phyloP scores from a whole-genome alignment of 441 rosid genomes.

The Sinapis alba region DNA sequence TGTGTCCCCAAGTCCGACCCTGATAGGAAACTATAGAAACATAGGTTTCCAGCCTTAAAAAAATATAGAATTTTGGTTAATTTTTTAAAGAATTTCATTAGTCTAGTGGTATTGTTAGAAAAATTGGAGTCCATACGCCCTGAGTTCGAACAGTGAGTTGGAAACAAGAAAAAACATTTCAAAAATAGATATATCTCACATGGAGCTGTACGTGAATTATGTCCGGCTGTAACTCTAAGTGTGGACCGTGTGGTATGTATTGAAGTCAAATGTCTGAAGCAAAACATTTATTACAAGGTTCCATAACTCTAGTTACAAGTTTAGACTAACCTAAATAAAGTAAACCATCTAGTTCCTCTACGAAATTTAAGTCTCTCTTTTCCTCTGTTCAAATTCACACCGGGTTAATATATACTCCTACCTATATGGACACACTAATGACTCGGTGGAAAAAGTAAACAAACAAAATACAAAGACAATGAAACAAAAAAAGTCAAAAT shows the following conservation, averaged over 20 bases:
- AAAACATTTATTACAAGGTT: background rate
- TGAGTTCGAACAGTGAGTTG: too few species aligned
- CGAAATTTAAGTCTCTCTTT: background rate
- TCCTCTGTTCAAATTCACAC: slow-evolving; percentile 8
- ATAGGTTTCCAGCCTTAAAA: too few species aligned
- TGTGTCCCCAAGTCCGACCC: too few species aligned
- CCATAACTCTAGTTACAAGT: background rate
- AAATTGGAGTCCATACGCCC: too few species aligned
- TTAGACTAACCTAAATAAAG: background rate
- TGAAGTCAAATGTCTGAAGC: background rate
- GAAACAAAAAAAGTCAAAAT: slow-evolving; percentile 32
- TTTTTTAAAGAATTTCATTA: too few species aligned
- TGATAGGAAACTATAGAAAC: too few species aligned
- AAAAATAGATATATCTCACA: slow-evolving; percentile 3
- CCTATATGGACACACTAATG: background rate
- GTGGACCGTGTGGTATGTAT: background rate
- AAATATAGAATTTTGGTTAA: too few species aligned
- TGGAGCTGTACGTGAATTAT: background rate
- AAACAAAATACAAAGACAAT: background rate
- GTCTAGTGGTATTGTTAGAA: too few species aligned
- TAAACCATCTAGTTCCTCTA: background rate
- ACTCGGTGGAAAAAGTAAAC: slow-evolving; percentile 4
- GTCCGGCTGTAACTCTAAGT: background rate
- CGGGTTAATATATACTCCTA: background rate
- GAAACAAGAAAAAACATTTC: background rate